A percentile compares a stretch with the other conserved stretches of the same genome.
Evolutionary conservation across 2,329 filamentous ascomycete genomes (phyloP).

Genomic region (Aureobasidium sp.): DNA sequence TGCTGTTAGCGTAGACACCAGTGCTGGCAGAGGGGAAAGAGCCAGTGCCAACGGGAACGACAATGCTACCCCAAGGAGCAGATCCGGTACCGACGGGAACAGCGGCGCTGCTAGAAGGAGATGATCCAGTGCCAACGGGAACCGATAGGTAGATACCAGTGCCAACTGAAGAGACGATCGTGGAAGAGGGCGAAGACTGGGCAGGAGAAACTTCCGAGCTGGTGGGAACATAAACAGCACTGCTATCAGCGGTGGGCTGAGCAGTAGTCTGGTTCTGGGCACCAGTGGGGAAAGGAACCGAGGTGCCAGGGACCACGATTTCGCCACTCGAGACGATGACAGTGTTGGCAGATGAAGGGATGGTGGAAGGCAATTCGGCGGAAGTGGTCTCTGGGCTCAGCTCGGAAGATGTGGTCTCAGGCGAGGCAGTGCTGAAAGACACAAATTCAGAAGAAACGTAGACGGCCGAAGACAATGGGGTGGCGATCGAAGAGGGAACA

Average conservation of each 20-base stretch:
- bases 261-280: constrained; percentile 12
- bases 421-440: constrained; percentile 19
- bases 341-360: background rate
- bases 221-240: background rate
- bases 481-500: background rate
- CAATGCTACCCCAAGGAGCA: background rate
- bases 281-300: constrained; percentile 1
- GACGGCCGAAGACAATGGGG: background rate
- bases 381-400: constrained; percentile 18
- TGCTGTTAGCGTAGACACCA: background rate
- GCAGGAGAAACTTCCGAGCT: background rate
- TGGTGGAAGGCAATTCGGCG: constrained; percentile 7
- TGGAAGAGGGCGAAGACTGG: background rate
- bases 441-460: constrained; percentile 1
- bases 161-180: background rate
- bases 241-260: constrained; percentile 9
- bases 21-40: constrained; percentile 1
- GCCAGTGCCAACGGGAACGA: constrained; percentile 1
- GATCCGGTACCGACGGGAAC: constrained; percentile 1
- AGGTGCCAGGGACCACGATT: constrained; percentile 15
- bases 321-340: constrained; percentile 3
- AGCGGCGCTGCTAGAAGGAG: background rate
- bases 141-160: background rate
- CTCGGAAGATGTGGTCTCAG: constrained; percentile 18
- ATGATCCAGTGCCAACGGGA: background rate